Base-by-base conservation (phyloP, 805 yeast genomes). In the Candida fluviatilis region DNA sequence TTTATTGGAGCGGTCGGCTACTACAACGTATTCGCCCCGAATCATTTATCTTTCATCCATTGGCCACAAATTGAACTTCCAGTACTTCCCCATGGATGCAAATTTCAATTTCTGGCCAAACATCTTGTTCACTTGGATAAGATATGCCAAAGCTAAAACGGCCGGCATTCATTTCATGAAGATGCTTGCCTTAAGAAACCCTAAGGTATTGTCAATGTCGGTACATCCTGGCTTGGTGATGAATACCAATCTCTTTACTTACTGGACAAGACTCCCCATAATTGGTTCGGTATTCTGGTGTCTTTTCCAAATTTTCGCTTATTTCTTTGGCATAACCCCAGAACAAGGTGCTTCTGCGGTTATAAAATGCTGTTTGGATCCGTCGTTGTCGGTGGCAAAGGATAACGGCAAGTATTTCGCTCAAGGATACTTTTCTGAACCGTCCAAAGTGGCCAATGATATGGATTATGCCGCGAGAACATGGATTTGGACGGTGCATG, bases 201-300 rank as follows among this genome's bases (percentile, higher is more conserved):
- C 95, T 0, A 70, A 77, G 14, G 67, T 86, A 7, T 56, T 80
- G 27, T 78, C 81, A 40, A 58, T 77, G 26, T 71, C 87, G 2
- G 84, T 85, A 3, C 90, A 86, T 51, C 95, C 95, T 0, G 96
- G 96, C 0, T 73, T 85, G 46, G 86, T 85, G n/a, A 81, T 87
- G 84, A 80, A 80, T 50, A 81, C 95, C 2, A 82, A 82, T 47
- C 57, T 83, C 34, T 84, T 83, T 54, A 69, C 82, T 33, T 84
- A 83, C 54, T 83, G 89, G 80, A 84, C 91, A 2, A 63, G 87
- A 39, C 63, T 83, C 12, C 95, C 95, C 0, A 63, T 86, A 4
- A 69, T 87, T n/a, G 95, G 96, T 0, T 69, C 78, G 1, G 50
- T 82, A 25, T 84, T 84, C 48, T 80, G 90, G 87, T 59, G 82